These are phyloP conservation scores for Backusella morwellensis DNA, from an alignment of 192 early-diverging fungal genomes.

Conservation along the genomic window DNA sequence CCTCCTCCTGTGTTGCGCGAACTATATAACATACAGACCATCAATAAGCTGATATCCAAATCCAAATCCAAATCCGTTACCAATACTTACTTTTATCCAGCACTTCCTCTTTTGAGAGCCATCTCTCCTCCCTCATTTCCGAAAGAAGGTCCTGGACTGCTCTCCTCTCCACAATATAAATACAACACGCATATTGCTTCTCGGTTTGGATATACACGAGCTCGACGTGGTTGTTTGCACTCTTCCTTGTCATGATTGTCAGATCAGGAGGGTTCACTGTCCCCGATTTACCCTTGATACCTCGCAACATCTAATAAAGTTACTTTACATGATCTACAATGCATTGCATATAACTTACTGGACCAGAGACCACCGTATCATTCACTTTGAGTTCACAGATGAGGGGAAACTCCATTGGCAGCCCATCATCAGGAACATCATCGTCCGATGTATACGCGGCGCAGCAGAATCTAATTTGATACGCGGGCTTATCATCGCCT, in stretches of 20 bases:
- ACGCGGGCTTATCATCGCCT: background rate
- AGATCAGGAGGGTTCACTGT: constrained; percentile 60
- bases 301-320: constrained; percentile 40
- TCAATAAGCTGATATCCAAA: background rate
- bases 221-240: background rate
- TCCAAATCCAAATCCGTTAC: constrained; percentile 3
- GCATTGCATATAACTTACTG: background rate
- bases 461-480: constrained; percentile 11
- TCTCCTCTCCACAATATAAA: constrained; percentile 41
- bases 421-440: background rate
- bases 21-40: constrained; percentile 11
- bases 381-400: constrained; percentile 18
- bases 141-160: constrained; percentile 42
- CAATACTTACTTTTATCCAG: constrained; percentile 40
- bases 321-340: too few species aligned
- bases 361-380: background rate
- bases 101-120: constrained; percentile 45
- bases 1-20: constrained; percentile 49
- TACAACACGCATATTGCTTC: constrained; percentile 41
- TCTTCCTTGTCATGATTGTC: constrained; percentile 33
- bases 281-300: constrained; percentile 54
- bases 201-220: background rate
- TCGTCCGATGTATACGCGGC: background rate
- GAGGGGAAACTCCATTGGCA: background rate
- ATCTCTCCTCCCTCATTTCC: constrained; percentile 37